Conservation (phyloP, 176 grass and related monocot genomes). For the Saccharum officinarum region DNA sequence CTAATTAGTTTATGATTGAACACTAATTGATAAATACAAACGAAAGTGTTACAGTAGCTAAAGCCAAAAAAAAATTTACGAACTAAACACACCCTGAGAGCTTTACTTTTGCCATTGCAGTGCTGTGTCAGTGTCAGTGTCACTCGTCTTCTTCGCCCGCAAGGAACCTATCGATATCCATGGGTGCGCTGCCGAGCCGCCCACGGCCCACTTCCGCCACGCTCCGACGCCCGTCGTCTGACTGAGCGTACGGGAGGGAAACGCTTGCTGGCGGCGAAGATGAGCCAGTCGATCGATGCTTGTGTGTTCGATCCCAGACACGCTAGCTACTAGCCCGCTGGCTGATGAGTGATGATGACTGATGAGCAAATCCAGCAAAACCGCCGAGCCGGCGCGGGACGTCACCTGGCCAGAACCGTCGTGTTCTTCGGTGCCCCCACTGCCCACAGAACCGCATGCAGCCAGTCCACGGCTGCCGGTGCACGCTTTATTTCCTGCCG, state of each 20-base stretch:
- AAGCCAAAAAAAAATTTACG: too few relatives aligned
- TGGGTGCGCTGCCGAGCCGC: not conserved
- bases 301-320: not conserved
- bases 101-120: not conserved
- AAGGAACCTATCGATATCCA: not conserved
- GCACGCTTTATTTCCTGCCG: conserved; percentile 17
- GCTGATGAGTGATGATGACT: not conserved
- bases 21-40: too few relatives aligned
- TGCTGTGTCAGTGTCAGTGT: not conserved
- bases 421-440: not conserved
- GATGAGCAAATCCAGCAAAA: not conserved
- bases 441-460: not conserved
- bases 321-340: too few relatives aligned
- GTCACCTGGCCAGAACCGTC: not conserved
- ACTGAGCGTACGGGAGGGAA: not conserved
- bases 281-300: not conserved
- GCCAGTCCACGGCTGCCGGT: conserved; percentile 28
- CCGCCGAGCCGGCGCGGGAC: not conserved
- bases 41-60: too few relatives aligned
- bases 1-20: too few relatives aligned
- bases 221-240: not conserved
- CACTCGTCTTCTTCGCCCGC: conserved; percentile 2
- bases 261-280: not conserved
- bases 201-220: not conserved
- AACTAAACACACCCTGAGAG: too few relatives aligned